phyloP scores from a whole-genome alignment of 2,329 filamentous ascomycete species.

The Trichoderma breve region DNA sequence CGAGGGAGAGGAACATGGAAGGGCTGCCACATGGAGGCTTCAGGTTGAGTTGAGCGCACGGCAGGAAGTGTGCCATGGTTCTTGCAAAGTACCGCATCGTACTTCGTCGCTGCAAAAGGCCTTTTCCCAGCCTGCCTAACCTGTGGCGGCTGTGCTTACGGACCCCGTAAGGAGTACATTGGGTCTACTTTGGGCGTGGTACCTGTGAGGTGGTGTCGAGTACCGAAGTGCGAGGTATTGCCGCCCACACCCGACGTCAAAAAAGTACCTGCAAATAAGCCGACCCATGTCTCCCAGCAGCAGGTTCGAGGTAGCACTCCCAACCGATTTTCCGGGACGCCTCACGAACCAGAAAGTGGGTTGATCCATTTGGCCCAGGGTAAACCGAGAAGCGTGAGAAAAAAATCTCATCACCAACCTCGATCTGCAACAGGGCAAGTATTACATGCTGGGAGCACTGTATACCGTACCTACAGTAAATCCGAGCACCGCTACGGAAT shows the following conservation, averaged over 20 bases:
- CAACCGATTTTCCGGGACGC: slow-evolving; percentile 6
- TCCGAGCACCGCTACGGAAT: background rate
- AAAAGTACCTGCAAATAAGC: slow-evolving; percentile 1
- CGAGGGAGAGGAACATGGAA: background rate
- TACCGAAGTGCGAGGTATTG: background rate
- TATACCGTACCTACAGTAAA: background rate
- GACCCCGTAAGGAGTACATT: background rate
- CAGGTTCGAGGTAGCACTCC: background rate
- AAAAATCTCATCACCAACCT: background rate
- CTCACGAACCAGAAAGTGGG: slow-evolving; percentile 9
- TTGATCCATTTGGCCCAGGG: background rate
- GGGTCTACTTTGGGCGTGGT: background rate
- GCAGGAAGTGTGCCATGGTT: background rate
- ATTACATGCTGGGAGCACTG: background rate
- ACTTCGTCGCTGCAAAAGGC: background rate
- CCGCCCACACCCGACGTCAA: background rate
- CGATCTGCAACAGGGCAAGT: background rate
- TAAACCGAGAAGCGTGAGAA: background rate
- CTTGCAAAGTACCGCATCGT: background rate
- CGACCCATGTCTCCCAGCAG: background rate
- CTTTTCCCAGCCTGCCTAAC: too few relatives aligned
- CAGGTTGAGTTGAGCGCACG: background rate
- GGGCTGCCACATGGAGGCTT: background rate
- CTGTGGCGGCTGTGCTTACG: background rate
- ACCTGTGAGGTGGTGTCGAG: background rate